Percentiles rank a stretch among this genome's conserved stretches.
Conservation (phyloP, 73 alveolate genomes). For the Urostyla sp. region DNA sequence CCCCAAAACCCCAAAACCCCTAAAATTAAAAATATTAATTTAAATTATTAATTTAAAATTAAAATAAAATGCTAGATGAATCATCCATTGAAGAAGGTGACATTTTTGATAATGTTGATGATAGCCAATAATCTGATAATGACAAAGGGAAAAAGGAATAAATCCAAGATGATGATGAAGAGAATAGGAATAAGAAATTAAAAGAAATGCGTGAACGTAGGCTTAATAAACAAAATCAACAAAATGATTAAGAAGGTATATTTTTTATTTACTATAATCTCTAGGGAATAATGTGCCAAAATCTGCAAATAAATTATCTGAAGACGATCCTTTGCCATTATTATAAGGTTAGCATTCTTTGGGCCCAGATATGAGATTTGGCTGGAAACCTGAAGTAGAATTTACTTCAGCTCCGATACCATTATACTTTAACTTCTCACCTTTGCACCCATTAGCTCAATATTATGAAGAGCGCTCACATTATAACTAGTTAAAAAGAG, state of each 20-base stretch:
- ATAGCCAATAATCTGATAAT: constrained; percentile 7
- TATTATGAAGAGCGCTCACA: constrained; percentile 41
- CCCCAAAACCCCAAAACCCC: too few species aligned
- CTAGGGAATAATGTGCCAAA: background rate
- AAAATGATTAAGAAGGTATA: background rate
- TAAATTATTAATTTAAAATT: background rate
- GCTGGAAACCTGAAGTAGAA: constrained; percentile 52
- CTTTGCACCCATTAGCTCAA: constrained; percentile 4
- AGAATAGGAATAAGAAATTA: background rate
- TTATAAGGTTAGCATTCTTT: constrained; percentile 48
- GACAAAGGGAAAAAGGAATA: background rate
- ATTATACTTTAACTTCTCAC: constrained; percentile 52
- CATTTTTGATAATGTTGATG: constrained; percentile 16
- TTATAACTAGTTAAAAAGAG: background rate
- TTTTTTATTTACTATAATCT: too few species aligned
- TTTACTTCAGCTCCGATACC: constrained; percentile 70
- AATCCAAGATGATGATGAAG: background rate
- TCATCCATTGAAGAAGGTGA: constrained; percentile 14
- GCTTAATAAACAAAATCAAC: background rate
- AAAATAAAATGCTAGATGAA: background rate
- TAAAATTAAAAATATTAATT: too few species aligned
- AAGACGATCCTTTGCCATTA: constrained; percentile 12
- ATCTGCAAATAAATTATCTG: background rate
- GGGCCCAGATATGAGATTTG: constrained; percentile 76
- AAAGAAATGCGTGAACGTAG: background rate